Conservation (phyloP, 805 yeast genomes). For the Kuraishia hungarica region DNA sequence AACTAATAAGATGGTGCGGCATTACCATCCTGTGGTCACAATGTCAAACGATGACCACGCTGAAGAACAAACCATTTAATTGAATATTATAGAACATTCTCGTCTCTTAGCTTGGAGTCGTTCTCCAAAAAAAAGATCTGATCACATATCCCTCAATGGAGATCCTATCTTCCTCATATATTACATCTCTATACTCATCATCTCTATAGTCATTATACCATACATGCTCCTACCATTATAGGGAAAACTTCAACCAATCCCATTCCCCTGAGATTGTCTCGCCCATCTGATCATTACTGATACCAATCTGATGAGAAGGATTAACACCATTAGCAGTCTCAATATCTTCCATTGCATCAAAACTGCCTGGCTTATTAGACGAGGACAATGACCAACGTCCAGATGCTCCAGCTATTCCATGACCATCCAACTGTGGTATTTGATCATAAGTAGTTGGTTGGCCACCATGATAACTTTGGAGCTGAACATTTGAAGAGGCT, state of each 20-base stretch:
- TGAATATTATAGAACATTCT: too few relatives aligned
- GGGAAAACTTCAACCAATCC: slow-evolving; percentile 27
- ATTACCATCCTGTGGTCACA: too few relatives aligned
- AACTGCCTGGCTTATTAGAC: not conserved
- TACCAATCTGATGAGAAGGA: not conserved
- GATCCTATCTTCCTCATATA: too few relatives aligned
- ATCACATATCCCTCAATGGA: too few relatives aligned
- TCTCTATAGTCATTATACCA: too few relatives aligned
- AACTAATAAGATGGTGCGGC: too few relatives aligned
- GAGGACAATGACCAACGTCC: not conserved
- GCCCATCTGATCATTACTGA: slow-evolving; percentile 9
- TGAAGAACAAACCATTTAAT: too few relatives aligned
- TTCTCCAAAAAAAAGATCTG: too few relatives aligned
- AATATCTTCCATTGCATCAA: not conserved
- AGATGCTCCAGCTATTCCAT: not conserved
- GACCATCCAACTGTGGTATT: not conserved
- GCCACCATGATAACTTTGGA: not conserved
- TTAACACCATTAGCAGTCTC: not conserved
- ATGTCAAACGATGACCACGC: too few relatives aligned
- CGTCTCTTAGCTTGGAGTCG: too few relatives aligned
- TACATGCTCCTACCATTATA: not conserved
- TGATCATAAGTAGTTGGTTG: not conserved
- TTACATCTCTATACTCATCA: too few relatives aligned
- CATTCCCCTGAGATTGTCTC: slow-evolving; percentile 24
- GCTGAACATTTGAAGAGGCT: not conserved